Percentiles rank a stretch among this genome's conserved stretches.
Evolutionary conservation across 768 basidiomycete genomes (phyloP).

Genomic region (Tulasnella sp.): DNA sequence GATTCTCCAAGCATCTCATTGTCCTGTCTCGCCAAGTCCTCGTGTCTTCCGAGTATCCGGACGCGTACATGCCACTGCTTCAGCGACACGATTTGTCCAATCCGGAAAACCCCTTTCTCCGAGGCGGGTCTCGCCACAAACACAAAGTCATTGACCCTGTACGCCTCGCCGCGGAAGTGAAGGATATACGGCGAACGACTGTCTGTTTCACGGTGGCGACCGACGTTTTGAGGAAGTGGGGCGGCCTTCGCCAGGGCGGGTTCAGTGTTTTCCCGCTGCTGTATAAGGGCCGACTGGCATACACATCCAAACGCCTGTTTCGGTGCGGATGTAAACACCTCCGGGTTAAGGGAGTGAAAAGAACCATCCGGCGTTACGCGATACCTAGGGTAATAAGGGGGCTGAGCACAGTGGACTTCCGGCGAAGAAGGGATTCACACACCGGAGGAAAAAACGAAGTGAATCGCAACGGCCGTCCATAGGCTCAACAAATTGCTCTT

Average conservation of each 20-base stretch:
- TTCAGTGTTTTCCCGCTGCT: not conserved
- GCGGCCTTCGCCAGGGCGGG: too few relatives aligned
- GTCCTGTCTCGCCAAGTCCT: conserved; percentile 2
- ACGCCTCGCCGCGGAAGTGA: not conserved
- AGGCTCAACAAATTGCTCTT: conserved; percentile 9
- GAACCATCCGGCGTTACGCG: not conserved
- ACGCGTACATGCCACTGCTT: not conserved
- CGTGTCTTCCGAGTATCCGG: not conserved
- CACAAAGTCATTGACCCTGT: conserved; percentile 6
- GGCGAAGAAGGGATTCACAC: too few relatives aligned
- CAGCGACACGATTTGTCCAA: conserved; percentile 6
- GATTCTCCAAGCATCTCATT: not conserved
- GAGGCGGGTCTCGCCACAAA: not conserved
- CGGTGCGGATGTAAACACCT: not conserved
- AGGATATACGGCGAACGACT: not conserved
- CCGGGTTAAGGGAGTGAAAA: not conserved
- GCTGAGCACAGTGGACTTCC: not conserved
- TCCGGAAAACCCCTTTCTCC: not conserved
- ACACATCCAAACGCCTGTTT: not conserved
- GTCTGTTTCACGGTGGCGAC: too few relatives aligned
- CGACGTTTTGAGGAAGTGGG: too few relatives aligned
- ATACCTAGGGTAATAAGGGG: not conserved
- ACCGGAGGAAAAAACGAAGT: conserved; percentile 2
- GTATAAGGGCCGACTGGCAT: not conserved
- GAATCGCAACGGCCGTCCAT: not conserved